Base-by-base conservation (phyloP, 257 asterid genomes). In the Nyctanthes arbortristis region DNA sequence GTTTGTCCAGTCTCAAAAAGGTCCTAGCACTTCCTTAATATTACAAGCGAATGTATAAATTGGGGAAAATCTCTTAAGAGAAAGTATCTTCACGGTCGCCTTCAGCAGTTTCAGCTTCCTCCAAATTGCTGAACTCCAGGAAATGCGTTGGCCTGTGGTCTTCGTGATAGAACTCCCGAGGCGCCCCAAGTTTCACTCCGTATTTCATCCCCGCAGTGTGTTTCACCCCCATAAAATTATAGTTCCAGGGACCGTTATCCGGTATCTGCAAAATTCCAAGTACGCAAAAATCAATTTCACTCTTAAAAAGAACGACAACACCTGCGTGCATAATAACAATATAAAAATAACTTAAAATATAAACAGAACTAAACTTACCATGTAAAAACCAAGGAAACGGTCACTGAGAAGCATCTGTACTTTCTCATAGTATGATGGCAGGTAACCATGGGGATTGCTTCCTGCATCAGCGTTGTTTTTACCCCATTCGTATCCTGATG, bases 331-430 rank as follows among this genome's bases (percentile, higher is more conserved):
- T 69, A 29, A 14, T 7, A 8, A 5, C 40, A 35, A 33, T 5
- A n/a, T 28, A 3, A 33, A 10, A 11, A 22, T 12, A 30, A 1
- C 3, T 1, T 35, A 35, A 35, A 35, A 5, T 35, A 5, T 12
- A 35, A 35, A 12, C 40, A 35, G n/a, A 43, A 14, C 20, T 30
- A 57, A 39, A 13, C 64, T 75, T 82, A 93, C 97, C 99, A 94
- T 94, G 87, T 94, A 94, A 74, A 94, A 94, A 49, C 99, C 99
- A 2, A 89, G 92, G 80, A 94, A 94, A 16, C 99, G 93, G 61
- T 94, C 99, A 80, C 99, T 94, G 62, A 94, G 58, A 18, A 94
- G 97, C 99, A 94, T 91, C 58, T 94, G 99, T 33, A 94, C 99
- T 77, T 94, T 94, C 87, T 94, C 99, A 28, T 91, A 94, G 81